Percentiles rank a stretch among this genome's conserved stretches.
Evolutionary conservation across 768 basidiomycete genomes (phyloP).

Genomic region (Glaciozyma martinii): DNA sequence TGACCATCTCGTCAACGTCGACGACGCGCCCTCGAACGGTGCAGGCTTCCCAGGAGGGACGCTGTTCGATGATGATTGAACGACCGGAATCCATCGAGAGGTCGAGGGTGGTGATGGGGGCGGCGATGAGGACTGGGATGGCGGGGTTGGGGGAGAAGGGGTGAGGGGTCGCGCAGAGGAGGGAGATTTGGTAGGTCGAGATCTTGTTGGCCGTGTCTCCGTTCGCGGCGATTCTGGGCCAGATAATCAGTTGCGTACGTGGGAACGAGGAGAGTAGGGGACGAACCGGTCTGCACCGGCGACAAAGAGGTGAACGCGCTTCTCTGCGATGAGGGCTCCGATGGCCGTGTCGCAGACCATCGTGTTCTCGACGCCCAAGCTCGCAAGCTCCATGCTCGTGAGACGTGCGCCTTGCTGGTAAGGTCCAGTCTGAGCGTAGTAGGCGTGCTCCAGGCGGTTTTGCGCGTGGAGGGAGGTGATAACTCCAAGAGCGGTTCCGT

Average conservation of each 20-base stretch:
- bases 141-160: constrained; percentile 48
- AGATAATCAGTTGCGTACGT: constrained; percentile 43
- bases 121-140: constrained; percentile 82
- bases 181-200: constrained; percentile 93
- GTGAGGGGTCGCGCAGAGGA: constrained; percentile 55
- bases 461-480: constrained; percentile 82
- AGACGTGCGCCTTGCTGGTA: constrained; percentile 87
- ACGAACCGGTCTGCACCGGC: constrained; percentile 33
- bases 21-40: constrained; percentile 73
- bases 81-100: constrained; percentile 48
- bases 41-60: constrained; percentile 78
- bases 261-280: neutral
- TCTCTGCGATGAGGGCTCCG: constrained; percentile 77
- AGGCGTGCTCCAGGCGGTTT: constrained; percentile 64
- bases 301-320: constrained; percentile 50
- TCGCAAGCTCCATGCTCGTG: constrained; percentile 80
- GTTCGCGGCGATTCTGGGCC: constrained; percentile 63
- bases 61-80: constrained; percentile 86
- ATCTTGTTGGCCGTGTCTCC: constrained; percentile 99
- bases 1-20: constrained; percentile 49
- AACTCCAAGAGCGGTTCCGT: constrained; percentile 87
- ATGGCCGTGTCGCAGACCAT: constrained; percentile 99
- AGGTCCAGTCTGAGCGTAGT: constrained; percentile 87
- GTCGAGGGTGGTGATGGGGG: constrained; percentile 86
- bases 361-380: constrained; percentile 69